Evolutionary conservation across 2,329 filamentous ascomycete genomes (phyloP), one percentile per base, ranked within the genome.

Genomic region (Plenodomus lindquistii): DNA sequence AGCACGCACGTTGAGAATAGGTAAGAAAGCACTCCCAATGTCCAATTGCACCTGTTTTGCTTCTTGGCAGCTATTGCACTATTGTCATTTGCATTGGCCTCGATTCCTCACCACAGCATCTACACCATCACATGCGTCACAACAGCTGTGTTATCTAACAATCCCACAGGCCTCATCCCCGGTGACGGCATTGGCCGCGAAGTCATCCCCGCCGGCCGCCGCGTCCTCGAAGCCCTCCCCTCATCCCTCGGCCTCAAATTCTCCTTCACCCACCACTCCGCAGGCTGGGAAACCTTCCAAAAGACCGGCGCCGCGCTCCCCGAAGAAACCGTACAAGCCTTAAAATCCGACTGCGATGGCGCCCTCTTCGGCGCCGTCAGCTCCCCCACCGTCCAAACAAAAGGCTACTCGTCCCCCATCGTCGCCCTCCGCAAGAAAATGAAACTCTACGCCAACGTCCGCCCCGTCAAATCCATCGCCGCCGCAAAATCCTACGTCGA

Each of bases 111-210:
- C 8, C 22, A n/a, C 16, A 31, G 4, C 11, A 7, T 11, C 11
- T 15, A 4, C 11, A 31, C 15, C 6, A 31, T 31, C 27, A 15
- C 27, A 31, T 31, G 22, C 22, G 22, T 11, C 22, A 24, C 22
- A 24, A n/a, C n/a, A n/a, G n/a, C 17, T 17, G 29, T 24, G 27
- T 42, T 27, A 43, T 8, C 6, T 18, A 4, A 31, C 11, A 31
- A 4, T 4, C 10, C 11, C 15, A 13, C 55, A 96, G 92, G 92
- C 73, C 89, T 97, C 66, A 97, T 99, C 72, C 89, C 94, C 66
- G 94, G 94, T 70, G 94, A 99, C 78, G 94, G 94, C 76, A 99
- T 99, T 77, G 94, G 94, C 77, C 90, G 90, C 72, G 94, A 99
- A 78, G 94, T 99, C 73, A 97, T 99, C 75, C 94, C 94, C 59